These are phyloP conservation scores for Calocera viscosa DNA, from an alignment of 768 basidiomycete genomes.

Conservation along the genomic window DNA sequence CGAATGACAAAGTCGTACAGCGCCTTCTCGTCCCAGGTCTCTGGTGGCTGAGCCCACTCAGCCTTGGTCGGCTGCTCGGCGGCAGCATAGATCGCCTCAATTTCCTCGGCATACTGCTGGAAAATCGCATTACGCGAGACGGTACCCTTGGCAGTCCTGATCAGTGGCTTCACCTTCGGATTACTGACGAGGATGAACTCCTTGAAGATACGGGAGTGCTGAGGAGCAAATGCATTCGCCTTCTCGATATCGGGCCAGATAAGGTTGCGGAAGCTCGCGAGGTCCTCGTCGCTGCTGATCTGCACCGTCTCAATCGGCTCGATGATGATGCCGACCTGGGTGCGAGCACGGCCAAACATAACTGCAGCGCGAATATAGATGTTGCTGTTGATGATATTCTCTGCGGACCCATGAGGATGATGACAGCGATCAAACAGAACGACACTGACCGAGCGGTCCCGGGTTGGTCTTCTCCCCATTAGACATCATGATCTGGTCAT, in stretches of 20 bases:
- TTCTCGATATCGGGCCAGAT: not conserved
- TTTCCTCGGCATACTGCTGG: not conserved
- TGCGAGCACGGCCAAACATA: not conserved
- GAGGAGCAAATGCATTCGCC: not conserved
- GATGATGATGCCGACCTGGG: not conserved
- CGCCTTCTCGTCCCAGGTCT: not conserved
- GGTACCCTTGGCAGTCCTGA: not conserved
- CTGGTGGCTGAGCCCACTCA: not conserved
- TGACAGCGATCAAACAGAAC: too few relatives aligned
- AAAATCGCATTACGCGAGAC: not conserved
- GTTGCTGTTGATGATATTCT: not conserved
- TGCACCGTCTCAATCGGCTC: not conserved
- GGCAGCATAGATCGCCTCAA: not conserved
- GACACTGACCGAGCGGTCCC: not conserved
- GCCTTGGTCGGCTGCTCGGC: not conserved
- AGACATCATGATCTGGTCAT: not conserved
- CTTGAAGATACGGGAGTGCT: conserved; percentile 3
- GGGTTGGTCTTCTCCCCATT: too few relatives aligned
- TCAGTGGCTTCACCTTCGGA: not conserved
- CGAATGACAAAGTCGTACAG: not conserved
- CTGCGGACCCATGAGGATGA: not conserved
- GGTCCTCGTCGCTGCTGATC: not conserved
- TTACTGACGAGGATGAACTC: conserved; percentile 4
- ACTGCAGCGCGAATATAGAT: not conserved
- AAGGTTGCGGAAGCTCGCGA: not conserved